Conservation (phyloP, 192 early-diverging fungal species). For the Diversispora epigaea region DNA sequence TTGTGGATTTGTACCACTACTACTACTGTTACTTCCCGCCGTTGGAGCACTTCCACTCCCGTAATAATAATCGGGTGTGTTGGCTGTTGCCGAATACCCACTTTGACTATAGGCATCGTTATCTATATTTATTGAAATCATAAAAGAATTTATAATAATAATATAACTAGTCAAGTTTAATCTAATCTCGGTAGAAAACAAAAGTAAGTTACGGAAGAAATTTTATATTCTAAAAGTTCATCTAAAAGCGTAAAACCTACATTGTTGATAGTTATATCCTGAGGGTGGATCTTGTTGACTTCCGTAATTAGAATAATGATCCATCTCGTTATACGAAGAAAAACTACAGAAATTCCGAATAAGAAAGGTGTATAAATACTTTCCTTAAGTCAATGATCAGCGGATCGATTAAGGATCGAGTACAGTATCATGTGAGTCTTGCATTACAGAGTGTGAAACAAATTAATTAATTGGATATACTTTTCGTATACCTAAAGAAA, state of each 20-base stretch:
- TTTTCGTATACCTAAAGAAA: too few species aligned
- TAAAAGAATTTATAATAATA: neutral
- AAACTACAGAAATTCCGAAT: neutral
- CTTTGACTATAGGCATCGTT: conserved; percentile 32
- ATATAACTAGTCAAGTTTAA: neutral
- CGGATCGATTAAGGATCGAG: too few species aligned
- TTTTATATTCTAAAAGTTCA: neutral
- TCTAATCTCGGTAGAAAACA: neutral
- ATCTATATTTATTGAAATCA: conserved; percentile 18
- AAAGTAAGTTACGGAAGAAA: neutral
- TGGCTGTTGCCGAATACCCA: conserved; percentile 23
- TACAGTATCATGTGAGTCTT: too few species aligned
- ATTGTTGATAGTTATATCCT: conserved; percentile 18
- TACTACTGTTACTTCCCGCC: neutral
- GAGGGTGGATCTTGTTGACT: conserved; percentile 17
- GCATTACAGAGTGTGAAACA: too few species aligned
- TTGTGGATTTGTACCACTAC: conserved; percentile 9
- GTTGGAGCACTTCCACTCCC: neutral
- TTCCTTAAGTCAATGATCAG: too few species aligned
- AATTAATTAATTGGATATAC: too few species aligned
- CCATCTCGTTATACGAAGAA: neutral
- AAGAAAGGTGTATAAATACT: neutral
- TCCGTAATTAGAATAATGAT: conserved; percentile 24
- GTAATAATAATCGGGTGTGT: conserved; percentile 28
- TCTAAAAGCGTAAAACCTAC: conserved; percentile 5